These are phyloP conservation scores for Geranium incanum DNA, from an alignment of 441 rosid species.

Conservation along the genomic window DNA sequence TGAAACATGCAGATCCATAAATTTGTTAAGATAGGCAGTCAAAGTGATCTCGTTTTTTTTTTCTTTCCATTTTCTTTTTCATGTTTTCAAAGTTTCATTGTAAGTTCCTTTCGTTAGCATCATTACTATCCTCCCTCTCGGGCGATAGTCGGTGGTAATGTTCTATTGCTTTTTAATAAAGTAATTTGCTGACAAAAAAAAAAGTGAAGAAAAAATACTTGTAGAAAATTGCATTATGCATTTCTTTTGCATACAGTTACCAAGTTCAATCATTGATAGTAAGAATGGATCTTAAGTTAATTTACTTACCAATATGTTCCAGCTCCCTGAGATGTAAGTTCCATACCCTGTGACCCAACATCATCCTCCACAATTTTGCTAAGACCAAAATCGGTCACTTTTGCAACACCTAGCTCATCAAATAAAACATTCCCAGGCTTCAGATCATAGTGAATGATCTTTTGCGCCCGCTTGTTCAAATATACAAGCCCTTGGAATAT, in stretches of 20 bases:
- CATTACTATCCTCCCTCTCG: no score
- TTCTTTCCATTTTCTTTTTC: no score
- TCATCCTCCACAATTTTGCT: conserved; percentile 95
- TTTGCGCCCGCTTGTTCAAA: conserved; percentile 74
- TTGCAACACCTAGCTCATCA: conserved; percentile 91
- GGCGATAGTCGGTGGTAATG: no score
- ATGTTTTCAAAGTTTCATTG: no score
- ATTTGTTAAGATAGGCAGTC: no score
- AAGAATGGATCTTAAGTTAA: conserved; percentile 20
- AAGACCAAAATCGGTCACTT: conserved; percentile 98
- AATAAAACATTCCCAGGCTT: conserved; percentile 98
- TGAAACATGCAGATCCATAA: no score
- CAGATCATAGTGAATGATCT: conserved; percentile 94
- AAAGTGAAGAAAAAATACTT: no score
- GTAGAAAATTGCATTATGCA: no score
- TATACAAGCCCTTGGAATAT: conserved; percentile 94
- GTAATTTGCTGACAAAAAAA: no score
- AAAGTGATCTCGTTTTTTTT: no score
- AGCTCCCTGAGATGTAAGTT: conserved; percentile 98
- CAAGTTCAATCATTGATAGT: conserved; percentile 13
- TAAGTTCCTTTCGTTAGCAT: no score
- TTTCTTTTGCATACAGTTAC: conserved; percentile 4
- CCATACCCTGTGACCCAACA: conserved; percentile 97
- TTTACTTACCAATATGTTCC: conserved; percentile 92
- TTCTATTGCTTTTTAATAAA: no score